Conservation (phyloP, 176 grass and related monocot genomes). For the Lolium perenne region DNA sequence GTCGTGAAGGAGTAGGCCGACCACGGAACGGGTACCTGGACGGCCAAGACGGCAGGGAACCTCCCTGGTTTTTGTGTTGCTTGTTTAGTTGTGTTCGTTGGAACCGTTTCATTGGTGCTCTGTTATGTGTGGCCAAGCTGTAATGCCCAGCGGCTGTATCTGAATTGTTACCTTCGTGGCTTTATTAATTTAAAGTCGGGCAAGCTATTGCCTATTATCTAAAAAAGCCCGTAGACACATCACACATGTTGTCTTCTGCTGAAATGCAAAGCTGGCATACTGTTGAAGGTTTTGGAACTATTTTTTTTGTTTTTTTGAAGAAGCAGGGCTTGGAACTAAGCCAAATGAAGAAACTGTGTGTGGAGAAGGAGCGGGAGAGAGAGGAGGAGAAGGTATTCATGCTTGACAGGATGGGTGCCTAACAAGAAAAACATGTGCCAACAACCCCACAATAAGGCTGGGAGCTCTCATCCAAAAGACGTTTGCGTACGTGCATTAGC, state of each 20-base stretch:
- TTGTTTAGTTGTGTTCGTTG: no score
- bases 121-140: no score
- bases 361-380: neutral
- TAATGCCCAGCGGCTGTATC: no score
- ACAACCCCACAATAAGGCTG: constrained; percentile 27
- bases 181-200: no score
- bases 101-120: no score
- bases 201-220: no score
- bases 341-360: neutral
- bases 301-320: neutral
- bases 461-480: constrained; percentile 6
- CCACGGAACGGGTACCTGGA: no score
- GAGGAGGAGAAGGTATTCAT: neutral
- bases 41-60: no score
- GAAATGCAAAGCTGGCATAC: neutral
- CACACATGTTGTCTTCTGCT: neutral
- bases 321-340: neutral
- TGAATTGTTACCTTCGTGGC: no score
- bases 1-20: no score
- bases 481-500: constrained; percentile 6
- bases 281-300: neutral
- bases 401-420: neutral
- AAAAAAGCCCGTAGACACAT: neutral
- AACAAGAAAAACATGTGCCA: constrained; percentile 56
- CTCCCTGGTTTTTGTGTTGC: no score